A percentile compares a stretch with the other conserved stretches of the same genome.
phyloP scores from a whole-genome alignment of 371 early-diverging fungal species.

The Capniomyces stellatus region DNA sequence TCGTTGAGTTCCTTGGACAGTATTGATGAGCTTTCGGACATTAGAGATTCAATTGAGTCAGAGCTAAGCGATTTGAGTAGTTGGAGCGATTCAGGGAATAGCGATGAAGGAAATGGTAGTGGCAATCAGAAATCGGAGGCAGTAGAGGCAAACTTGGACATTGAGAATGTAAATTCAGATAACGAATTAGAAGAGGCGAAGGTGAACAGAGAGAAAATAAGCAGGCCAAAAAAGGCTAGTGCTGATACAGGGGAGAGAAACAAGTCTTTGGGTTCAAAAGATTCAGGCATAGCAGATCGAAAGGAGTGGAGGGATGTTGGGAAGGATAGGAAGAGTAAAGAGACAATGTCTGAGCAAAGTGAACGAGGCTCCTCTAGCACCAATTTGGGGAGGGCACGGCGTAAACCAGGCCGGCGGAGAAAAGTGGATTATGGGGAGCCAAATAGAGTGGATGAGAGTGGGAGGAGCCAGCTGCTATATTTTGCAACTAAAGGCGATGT shows the following conservation, averaged over 20 bases:
- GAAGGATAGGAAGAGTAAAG: slow-evolving; percentile 5
- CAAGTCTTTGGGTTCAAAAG: too few species aligned
- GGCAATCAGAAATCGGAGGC: background rate
- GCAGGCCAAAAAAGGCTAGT: background rate
- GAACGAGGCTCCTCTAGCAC: background rate
- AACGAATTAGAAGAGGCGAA: too few species aligned
- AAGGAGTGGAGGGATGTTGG: background rate
- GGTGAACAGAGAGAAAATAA: background rate
- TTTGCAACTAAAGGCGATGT: slow-evolving; percentile 28
- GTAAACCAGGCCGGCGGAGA: slow-evolving; percentile 9
- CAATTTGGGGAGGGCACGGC: slow-evolving; percentile 3
- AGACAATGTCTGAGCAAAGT: slow-evolving; percentile 1
- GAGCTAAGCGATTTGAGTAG: slow-evolving; percentile 1
- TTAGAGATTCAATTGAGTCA: background rate
- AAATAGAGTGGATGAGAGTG: slow-evolving; percentile 11
- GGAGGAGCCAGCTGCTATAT: slow-evolving; percentile 20
- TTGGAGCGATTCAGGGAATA: background rate
- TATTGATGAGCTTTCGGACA: background rate
- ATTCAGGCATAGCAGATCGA: too few species aligned
- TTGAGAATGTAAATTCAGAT: too few species aligned
- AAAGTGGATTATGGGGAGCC: slow-evolving; percentile 13
- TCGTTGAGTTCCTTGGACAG: background rate
- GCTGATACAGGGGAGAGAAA: slow-evolving; percentile 11
- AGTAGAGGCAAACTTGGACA: background rate
- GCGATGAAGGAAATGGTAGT: background rate